Evolutionary conservation across 805 yeast species (phyloP).

Genomic region (Lipomyces lipofer): DNA sequence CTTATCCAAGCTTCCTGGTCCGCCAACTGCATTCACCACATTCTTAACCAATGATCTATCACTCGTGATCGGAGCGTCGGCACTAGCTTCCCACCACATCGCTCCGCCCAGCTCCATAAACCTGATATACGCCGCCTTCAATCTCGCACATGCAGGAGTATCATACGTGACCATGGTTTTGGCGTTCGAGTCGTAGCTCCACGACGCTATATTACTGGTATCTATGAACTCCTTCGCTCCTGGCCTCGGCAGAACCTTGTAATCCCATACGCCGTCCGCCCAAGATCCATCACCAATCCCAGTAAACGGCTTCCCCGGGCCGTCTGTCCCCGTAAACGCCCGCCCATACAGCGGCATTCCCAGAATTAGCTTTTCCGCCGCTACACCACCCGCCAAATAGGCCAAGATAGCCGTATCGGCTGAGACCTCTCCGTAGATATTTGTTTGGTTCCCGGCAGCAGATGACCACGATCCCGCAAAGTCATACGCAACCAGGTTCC

Average conservation of each 20-base stretch:
- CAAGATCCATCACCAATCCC: constrained; percentile 41
- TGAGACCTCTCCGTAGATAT: constrained; percentile 54
- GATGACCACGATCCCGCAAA: constrained; percentile 70
- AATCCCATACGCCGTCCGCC: constrained; percentile 56
- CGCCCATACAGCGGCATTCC: constrained; percentile 92
- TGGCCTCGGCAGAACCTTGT: constrained; percentile 53
- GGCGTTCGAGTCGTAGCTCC: constrained; percentile 46
- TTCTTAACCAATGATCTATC: constrained; percentile 11
- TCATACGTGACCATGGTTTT: constrained; percentile 64
- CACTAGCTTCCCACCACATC: constrained; percentile 94
- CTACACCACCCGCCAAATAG: constrained; percentile 48
- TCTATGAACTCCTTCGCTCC: constrained; percentile 55
- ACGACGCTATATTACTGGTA: constrained; percentile 53
- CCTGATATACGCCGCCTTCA: constrained; percentile 62
- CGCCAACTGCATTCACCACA: constrained; percentile 8
- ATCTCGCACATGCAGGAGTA: constrained; percentile 50
- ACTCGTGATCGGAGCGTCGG: constrained; percentile 3
- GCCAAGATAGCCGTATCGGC: constrained; percentile 51
- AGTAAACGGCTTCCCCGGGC: constrained; percentile 41
- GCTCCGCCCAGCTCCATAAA: constrained; percentile 68
- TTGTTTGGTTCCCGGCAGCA: constrained; percentile 66
- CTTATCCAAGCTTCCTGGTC: neutral
- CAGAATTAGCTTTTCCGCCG: constrained; percentile 56
- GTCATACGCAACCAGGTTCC: constrained; percentile 94
- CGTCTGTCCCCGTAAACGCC: constrained; percentile 47